Evolutionary conservation across 257 asterid species (phyloP).

Genomic region (Linaria vulgaris): DNA sequence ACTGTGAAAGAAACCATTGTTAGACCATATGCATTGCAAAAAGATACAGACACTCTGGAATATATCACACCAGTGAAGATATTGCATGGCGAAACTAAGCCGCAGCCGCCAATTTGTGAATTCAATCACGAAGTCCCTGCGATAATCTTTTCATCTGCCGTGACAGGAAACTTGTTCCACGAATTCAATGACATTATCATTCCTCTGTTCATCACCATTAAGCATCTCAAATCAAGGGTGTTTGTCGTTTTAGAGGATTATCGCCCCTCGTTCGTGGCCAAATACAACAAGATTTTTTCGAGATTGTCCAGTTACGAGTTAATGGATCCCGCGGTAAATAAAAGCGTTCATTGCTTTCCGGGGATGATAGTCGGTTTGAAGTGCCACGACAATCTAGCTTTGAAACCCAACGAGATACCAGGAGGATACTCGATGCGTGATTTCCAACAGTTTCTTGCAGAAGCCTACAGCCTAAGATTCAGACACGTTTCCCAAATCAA

Average conservation of each 20-base stretch:
- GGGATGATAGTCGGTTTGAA: slow-evolving; percentile 50
- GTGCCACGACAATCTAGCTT: slow-evolving; percentile 43
- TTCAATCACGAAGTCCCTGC: slow-evolving; percentile 41
- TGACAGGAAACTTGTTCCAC: slow-evolving; percentile 49
- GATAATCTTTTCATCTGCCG: slow-evolving; percentile 48
- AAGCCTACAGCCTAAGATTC: slow-evolving; percentile 32
- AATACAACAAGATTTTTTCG: slow-evolving; percentile 35
- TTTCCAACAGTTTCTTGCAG: slow-evolving; percentile 37
- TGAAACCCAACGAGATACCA: slow-evolving; percentile 40
- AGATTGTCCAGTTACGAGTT: slow-evolving; percentile 35
- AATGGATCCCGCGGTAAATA: slow-evolving; percentile 34
- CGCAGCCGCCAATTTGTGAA: slow-evolving; percentile 32
- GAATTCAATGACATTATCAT: slow-evolving; percentile 61
- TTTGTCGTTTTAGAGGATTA: slow-evolving; percentile 44
- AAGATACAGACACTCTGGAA: slow-evolving; percentile 35
- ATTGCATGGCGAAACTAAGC: slow-evolving; percentile 18
- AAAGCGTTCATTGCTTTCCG: slow-evolving; percentile 51
- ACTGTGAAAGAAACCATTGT: slow-evolving; percentile 19
- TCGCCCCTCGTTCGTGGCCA: slow-evolving; percentile 33
- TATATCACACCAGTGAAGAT: slow-evolving; percentile 38
- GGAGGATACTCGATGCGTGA: slow-evolving; percentile 40
- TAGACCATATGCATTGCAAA: slow-evolving; percentile 50
- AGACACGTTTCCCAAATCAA: slow-evolving; percentile 33
- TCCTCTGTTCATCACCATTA: slow-evolving; percentile 55
- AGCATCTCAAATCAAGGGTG: slow-evolving; percentile 37